Evolutionary conservation across 257 asterid species (phyloP), one percentile per base, ranked within the genome.

Genomic region (Cynanchum wilfordii): DNA sequence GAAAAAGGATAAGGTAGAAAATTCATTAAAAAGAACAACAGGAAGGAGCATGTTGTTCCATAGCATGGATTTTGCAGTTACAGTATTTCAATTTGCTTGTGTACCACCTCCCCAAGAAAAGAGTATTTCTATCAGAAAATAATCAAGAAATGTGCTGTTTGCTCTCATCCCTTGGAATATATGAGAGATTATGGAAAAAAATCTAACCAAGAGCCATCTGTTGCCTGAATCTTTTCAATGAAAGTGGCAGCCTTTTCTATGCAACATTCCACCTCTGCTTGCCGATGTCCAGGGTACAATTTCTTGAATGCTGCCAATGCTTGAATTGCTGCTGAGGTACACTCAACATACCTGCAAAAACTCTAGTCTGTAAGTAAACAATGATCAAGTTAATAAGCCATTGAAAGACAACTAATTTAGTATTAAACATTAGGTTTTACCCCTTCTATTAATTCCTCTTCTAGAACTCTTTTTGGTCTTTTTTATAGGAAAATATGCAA

Each of bases 261-360:
- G 78, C 93, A 84, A 59, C 36, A 68, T 42, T 87, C 91, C 60
- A 94, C 86, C 78, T 91, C 98, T 75, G 80, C 91, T 73, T 79
- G 90, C 22, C 97, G 88, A 68, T 94, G 97, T 68, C 88, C 97
- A 69, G 99, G 98, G 81, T 89, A 91, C 77, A 89, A 72, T 69
- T 85, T 81, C 81, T 85, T 91, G 76, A 94, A 94, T 79, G 81
- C 74, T 60, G 84, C 77, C 79, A 94, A 76, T 52, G 95, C 96
- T 87, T 94, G 99, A 83, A 94, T 89, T 62, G 98, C 89, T 66
- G 99, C 98, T 19, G 99, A 94, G 70, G 99, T 89, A 85, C 99
- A 94, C 76, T 94, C 99, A 24, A 91, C 99, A 77, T 91, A 94
- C 76, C 99, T 95, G 70, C 79, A 83, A 44, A 73, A 70, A 82